A percentile compares a stretch with the other conserved stretches of the same genome.
phyloP scores from a whole-genome alignment of 257 asterid species.

The Solanum medicagineum region DNA sequence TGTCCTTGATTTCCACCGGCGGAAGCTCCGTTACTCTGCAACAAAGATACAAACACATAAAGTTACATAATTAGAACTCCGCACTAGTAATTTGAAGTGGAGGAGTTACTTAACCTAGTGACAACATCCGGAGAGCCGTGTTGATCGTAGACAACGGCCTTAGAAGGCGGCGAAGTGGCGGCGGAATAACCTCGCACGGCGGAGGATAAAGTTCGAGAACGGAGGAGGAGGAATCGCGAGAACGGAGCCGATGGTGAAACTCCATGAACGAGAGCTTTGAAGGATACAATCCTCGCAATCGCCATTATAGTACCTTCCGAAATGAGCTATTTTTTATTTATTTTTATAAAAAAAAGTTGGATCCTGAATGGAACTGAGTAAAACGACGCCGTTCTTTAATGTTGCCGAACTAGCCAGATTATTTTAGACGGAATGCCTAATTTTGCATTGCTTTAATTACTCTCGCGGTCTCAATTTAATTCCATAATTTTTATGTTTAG shows the following conservation, averaged over 20 bases:
- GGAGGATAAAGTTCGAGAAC: background rate
- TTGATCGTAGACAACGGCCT: conserved; percentile 72
- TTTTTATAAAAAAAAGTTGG: background rate
- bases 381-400: background rate
- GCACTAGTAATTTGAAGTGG: background rate
- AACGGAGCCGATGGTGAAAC: conserved; percentile 4
- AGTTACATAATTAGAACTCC: background rate
- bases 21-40: conserved; percentile 58
- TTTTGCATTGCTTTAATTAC: background rate
- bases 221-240: conserved; percentile 5
- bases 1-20: conserved; percentile 56
- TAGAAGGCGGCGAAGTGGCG: conserved; percentile 72
- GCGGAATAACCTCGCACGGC: conserved; percentile 43
- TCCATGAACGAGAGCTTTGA: conserved; percentile 17
- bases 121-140: conserved; percentile 88
- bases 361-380: background rate
- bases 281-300: conserved; percentile 17
- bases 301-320: conserved; percentile 21
- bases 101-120: conserved; percentile 3
- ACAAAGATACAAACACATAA: background rate
- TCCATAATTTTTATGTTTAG: too few relatives aligned
- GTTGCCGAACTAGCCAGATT: background rate
- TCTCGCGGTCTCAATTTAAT: too few relatives aligned
- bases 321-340: background rate
- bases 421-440: background rate